A percentile compares a stretch with the other conserved stretches of the same genome.
These are phyloP conservation scores for Zalerion maritima DNA, from an alignment of 495 filamentous ascomycete species.

Conservation along the genomic window DNA sequence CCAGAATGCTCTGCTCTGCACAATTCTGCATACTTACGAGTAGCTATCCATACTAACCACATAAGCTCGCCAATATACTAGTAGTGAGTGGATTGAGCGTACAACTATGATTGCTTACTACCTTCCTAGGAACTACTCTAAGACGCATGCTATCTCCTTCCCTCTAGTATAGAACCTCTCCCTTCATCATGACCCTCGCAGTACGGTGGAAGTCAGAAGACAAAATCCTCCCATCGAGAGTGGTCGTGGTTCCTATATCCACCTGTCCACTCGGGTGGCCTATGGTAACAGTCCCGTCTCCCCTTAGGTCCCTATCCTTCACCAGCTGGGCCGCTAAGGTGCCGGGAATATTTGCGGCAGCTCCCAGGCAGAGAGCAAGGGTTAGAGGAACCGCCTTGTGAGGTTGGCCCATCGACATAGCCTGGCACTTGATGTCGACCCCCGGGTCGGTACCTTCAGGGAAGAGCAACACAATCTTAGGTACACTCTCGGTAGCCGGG, in stretches of 20 bases:
- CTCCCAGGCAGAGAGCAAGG: conserved; percentile 44
- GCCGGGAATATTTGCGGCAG: conserved; percentile 36
- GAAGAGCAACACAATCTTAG: conserved; percentile 52
- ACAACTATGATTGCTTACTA: no score
- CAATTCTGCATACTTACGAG: no score
- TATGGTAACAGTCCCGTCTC: conserved; percentile 30
- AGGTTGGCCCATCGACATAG: conserved; percentile 40
- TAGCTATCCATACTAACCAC: no score
- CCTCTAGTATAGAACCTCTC: conserved; percentile 36
- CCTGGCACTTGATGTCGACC: conserved; percentile 31
- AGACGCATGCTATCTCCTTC: no score
- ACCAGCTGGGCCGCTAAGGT: conserved; percentile 30
- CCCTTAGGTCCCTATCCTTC: conserved; percentile 9
- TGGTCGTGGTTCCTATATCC: conserved; percentile 34
- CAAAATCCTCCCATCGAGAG: conserved; percentile 21
- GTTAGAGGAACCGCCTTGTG: conserved; percentile 52
- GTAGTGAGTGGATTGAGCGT: no score
- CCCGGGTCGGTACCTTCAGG: conserved; percentile 8
- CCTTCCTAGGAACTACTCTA: no score
- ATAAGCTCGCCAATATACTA: no score
- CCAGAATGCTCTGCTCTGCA: no score
- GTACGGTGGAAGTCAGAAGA: conserved; percentile 38
- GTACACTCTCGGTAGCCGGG: conserved; percentile 40
- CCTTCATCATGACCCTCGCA: conserved; percentile 41
- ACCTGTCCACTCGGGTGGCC: conserved; percentile 49